Percentiles rank a stretch among this genome's conserved stretches.
Evolutionary conservation across 2,329 filamentous ascomycete species (phyloP).

Genomic region (Fusarium sp.): DNA sequence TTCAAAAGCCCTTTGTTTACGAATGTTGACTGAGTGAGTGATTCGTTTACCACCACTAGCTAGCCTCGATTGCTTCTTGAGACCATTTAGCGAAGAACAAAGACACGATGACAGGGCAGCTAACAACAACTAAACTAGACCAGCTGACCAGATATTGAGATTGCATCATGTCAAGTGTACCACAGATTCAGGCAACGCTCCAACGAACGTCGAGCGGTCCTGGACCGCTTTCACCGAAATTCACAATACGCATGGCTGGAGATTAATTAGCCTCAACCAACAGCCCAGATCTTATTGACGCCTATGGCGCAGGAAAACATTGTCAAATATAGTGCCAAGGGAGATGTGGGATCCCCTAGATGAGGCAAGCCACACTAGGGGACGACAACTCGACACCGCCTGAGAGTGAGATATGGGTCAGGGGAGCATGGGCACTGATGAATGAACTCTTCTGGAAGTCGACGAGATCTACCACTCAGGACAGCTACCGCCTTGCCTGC

Average conservation of each 20-base stretch:
- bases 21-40: slow-evolving; percentile 17
- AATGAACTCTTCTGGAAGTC: slow-evolving; percentile 38
- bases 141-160: slow-evolving; percentile 35
- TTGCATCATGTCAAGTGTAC: slow-evolving; percentile 24
- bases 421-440: slow-evolving; percentile 21
- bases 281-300: slow-evolving; percentile 17
- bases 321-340: slow-evolving; percentile 26
- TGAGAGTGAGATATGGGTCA: slow-evolving; percentile 19
- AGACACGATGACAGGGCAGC: not conserved
- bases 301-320: slow-evolving; percentile 28
- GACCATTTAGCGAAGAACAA: slow-evolving; percentile 21
- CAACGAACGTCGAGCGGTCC: slow-evolving; percentile 14
- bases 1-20: slow-evolving; percentile 24
- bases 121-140: slow-evolving; percentile 3
- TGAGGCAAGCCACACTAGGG: slow-evolving; percentile 42
- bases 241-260: slow-evolving; percentile 34
- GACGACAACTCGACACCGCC: slow-evolving; percentile 35
- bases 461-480: slow-evolving; percentile 39
- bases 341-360: slow-evolving; percentile 31
- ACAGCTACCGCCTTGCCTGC: slow-evolving; percentile 26
- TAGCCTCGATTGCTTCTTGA: slow-evolving; percentile 19
- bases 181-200: slow-evolving; percentile 30
- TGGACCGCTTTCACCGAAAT: slow-evolving; percentile 41
- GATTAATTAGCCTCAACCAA: slow-evolving; percentile 38
- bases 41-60: slow-evolving; percentile 1